A percentile compares a stretch with the other conserved stretches of the same genome.
phyloP scores from a whole-genome alignment of 106 monocot species.

The Agapanthus africanus region DNA sequence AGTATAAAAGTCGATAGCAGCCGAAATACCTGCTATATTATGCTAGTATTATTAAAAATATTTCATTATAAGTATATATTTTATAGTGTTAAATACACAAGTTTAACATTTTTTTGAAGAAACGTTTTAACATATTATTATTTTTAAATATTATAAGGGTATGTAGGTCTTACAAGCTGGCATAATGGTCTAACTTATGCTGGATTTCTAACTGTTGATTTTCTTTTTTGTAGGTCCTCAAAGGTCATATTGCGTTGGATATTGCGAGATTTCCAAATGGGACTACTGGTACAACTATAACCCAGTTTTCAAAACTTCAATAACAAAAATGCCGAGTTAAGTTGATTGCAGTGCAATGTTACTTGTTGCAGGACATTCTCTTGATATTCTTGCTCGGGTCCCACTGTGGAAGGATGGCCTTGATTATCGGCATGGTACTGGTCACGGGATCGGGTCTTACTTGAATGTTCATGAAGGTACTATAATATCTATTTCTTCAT shows the following conservation, averaged over 20 bases:
- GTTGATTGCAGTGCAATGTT: neutral
- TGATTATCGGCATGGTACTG: conserved; percentile 96
- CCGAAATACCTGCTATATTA: no score
- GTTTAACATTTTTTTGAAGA: no score
- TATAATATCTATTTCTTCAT: conserved; percentile 5
- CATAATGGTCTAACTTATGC: neutral
- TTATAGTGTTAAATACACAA: no score
- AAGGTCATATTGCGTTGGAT: conserved; percentile 95
- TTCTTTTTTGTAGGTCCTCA: conserved; percentile 56
- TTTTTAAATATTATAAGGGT: no score
- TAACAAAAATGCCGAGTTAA: neutral
- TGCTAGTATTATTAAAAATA: no score
- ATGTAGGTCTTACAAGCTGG: no score
- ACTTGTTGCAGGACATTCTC: conserved; percentile 47
- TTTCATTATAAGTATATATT: no score
- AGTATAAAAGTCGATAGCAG: no score
- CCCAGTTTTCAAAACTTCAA: neutral
- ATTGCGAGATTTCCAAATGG: conserved; percentile 88
- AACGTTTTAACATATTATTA: no score
- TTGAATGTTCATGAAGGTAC: conserved; percentile 97
- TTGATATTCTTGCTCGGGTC: conserved; percentile 89
- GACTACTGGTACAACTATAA: conserved; percentile 60
- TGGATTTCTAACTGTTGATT: neutral
- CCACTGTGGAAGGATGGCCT: conserved; percentile 93
- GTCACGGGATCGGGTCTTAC: conserved; percentile 92